Percentiles rank a stretch among this genome's conserved stretches.
These are phyloP conservation scores for Kodamaea ohmeri DNA, from an alignment of 1,139 yeast species.

Conservation along the genomic window DNA sequence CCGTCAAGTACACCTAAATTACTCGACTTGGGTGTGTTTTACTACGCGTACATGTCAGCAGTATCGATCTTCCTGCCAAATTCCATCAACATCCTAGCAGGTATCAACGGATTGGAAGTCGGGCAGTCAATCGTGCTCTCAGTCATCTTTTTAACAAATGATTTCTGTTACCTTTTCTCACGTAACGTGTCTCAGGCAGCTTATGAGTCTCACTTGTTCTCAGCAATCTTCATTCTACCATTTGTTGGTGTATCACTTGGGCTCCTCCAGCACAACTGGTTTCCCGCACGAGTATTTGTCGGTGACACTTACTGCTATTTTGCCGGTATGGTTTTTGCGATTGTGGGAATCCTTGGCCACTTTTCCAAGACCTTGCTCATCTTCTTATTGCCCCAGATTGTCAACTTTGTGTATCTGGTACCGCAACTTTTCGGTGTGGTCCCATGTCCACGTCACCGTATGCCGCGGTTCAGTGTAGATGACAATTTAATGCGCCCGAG, in stretches of 20 bases:
- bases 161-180: conserved; percentile 60
- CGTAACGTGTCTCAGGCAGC: conserved; percentile 51
- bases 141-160: conserved; percentile 68
- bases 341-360: conserved; percentile 93
- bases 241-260: conserved; percentile 83
- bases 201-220: conserved; percentile 77
- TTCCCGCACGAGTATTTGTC: conserved; percentile 89
- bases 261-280: conserved; percentile 77
- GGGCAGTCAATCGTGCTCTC: conserved; percentile 89
- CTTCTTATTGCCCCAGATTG: conserved; percentile 84
- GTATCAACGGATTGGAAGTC: conserved; percentile 93
- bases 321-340: conserved; percentile 98
- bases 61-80: conserved; percentile 93
- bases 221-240: conserved; percentile 77
- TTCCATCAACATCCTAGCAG: conserved; percentile 94
- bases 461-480: conserved; percentile 68
- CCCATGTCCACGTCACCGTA: conserved; percentile 93
- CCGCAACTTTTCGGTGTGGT: conserved; percentile 86
- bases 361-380: conserved; percentile 87
- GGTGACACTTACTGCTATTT: conserved; percentile 98
- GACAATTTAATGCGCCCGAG: conserved; percentile 79
- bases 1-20: conserved; percentile 38
- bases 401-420: conserved; percentile 82
- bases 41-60: conserved; percentile 87
- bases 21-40: conserved; percentile 73